Evolutionary conservation across 257 asterid species (phyloP), one percentile per base, ranked within the genome.

Genomic region (Capsicum pubescens): DNA sequence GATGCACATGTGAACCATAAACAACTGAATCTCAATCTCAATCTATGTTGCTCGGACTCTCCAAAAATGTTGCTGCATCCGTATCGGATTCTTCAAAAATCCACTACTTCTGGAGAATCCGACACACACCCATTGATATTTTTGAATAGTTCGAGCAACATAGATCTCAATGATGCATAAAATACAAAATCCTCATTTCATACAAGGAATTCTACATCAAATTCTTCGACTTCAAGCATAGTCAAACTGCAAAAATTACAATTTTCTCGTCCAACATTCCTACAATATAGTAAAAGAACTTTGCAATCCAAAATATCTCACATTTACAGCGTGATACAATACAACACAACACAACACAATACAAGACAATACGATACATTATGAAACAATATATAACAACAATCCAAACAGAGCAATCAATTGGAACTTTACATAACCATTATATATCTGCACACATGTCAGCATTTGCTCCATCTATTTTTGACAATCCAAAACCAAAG

Each of bases 1-100:
- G 26, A 19, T 76, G 21, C 48, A 0, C 21, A 7, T 13, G 13
- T 21, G 26, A 52, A 50, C 61, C 21, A 52, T 52, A 76, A 50
- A 76, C 48, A 76, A 76, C 61, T 74, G 9, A 21, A 21, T 74
- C 26, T 39, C 77, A 69, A 69, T 69, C 81, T 52, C 12, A 74
- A 76, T 76, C 8, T 26, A 26, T 26, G 32, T 26, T 26, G 32
- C 32, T 26, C 32, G 32, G 32, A 26, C 32, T 1, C 32, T 26
- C 32, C 32, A 26, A 26, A 26, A 26, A 26, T 26, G 32, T 26
- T 26, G 32, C 32, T 26, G 32, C 32, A 26, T 0, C 32, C 32
- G 32, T 26, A 26, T 26, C 2, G 32, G 32, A 26, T 26, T 26
- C 32, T 26, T 26, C 32, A 1, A 26, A 26, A 26, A 26, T 26